phyloP scores from a whole-genome alignment of 164 flowering plant species.

The Stephania japonica region DNA sequence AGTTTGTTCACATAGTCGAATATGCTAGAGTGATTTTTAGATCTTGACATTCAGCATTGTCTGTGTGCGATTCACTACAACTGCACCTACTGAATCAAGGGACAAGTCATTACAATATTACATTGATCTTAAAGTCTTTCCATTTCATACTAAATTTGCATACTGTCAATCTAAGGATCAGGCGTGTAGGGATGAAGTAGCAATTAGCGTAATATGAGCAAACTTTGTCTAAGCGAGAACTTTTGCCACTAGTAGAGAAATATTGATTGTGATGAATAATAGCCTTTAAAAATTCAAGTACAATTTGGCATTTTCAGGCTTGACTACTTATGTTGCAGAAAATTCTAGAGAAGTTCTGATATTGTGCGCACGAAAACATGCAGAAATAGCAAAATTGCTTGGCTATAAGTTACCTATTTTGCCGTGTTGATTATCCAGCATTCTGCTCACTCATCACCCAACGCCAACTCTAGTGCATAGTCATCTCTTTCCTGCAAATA shows the following conservation, averaged over 20 bases:
- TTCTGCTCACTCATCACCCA: conserved; percentile 60
- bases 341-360: neutral
- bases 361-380: neutral
- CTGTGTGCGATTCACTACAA: neutral
- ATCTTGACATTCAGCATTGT: neutral
- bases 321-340: neutral
- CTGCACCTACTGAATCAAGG: neutral
- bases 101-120: neutral
- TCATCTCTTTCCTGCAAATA: conserved; percentile 78
- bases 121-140: neutral
- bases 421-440: neutral
- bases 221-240: neutral
- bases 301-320: neutral
- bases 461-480: conserved; percentile 79
- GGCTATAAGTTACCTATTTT: conserved; percentile 6
- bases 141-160: neutral
- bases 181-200: neutral
- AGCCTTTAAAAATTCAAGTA: neutral
- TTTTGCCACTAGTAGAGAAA: neutral
- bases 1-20: neutral
- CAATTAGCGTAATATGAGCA: neutral
- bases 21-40: neutral
- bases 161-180: neutral
- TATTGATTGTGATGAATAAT: neutral
- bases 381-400: neutral